Base-by-base conservation (phyloP, 768 basidiomycete genomes). In the Lactifluus echinatus region DNA sequence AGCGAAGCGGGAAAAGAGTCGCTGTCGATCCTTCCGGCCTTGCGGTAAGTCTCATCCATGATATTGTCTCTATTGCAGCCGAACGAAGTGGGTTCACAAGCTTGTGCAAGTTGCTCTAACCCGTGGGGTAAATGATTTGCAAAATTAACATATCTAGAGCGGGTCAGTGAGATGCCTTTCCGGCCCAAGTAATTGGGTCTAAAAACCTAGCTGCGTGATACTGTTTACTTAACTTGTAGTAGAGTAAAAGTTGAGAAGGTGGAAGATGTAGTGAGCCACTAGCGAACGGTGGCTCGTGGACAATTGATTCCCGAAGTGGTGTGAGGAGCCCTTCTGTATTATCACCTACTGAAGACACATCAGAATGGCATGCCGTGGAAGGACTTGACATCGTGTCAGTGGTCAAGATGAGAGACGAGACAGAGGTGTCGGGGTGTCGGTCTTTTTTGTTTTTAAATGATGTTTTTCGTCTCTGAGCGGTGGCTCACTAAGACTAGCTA, bases 21-120 rank as follows among this genome's bases (percentile, higher is more conserved):
- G 0, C 56, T 39, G 47, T 77, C 74, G 62, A 80, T 62, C 66
- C 78, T 79, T 34, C 21, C 12, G 6, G 51, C 75, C 57, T 76
- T 78, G 19, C 76, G 69, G 57, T 78, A 79, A 4, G 71, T 65
- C 47, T 76, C 74, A 58, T 79, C 77, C 3, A 73, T 59, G 0
- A 77, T 71, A 29, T 76, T 69, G 37, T 75, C 53, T 6, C 71
- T 52, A 21, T 68, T 63, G 0, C 52, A 34, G 4, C 78, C 76
- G 50, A 76, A 79, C 1, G 73, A 69, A 5, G 76, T 76, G 0
- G 70, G 74, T 4, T 73, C 61, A 59, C 76, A 77, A 1, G 72
- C 71, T 0, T 58, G 46, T 0, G 67, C 58, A 6, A 78, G 71
- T 3, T 57, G 39, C n/a, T 67, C 56, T 29, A 72, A 55, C 8